Conservation (phyloP, 1,139 yeast species). For the Candida albicans region DNA sequence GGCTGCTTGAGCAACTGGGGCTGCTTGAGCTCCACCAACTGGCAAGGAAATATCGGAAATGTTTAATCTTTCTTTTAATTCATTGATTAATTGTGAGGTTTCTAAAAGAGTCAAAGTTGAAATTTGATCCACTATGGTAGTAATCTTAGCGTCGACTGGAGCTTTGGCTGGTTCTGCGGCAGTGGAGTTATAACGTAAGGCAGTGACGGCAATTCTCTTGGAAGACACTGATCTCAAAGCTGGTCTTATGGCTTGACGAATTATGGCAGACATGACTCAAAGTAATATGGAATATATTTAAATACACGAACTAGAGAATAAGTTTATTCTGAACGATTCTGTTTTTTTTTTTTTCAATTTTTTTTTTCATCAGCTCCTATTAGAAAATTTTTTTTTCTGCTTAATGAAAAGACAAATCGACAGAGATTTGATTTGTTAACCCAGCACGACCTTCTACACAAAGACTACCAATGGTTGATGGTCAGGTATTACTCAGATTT, state of each 20-base stretch:
- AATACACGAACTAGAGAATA: too few relatives aligned
- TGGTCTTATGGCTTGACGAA: slow-evolving; percentile 44
- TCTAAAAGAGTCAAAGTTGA: slow-evolving; percentile 86
- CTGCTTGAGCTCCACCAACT: slow-evolving; percentile 65
- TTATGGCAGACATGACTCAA: slow-evolving; percentile 17
- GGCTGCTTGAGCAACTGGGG: slow-evolving; percentile 59
- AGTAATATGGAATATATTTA: background rate
- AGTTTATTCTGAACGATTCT: too few relatives aligned
- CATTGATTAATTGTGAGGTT: slow-evolving; percentile 80
- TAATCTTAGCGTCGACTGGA: slow-evolving; percentile 84
- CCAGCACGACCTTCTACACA: too few relatives aligned
- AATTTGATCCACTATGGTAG: slow-evolving; percentile 85
- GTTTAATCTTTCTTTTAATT: slow-evolving; percentile 81
- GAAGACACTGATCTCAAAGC: slow-evolving; percentile 30
- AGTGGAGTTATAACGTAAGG: slow-evolving; percentile 57
- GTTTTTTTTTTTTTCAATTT: background rate
- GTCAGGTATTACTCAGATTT: too few relatives aligned
- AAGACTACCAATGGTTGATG: too few relatives aligned
- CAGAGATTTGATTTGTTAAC: background rate
- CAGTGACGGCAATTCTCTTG: slow-evolving; percentile 23
- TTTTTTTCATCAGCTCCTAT: background rate
- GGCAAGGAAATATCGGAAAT: slow-evolving; percentile 93
- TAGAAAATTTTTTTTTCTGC: slow-evolving; percentile 6
- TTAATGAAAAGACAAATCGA: too few relatives aligned
- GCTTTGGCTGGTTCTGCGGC: slow-evolving; percentile 36